These are phyloP conservation scores for Diplodia seriata DNA, from an alignment of 2,329 filamentous ascomycete species.

Conservation along the genomic window DNA sequence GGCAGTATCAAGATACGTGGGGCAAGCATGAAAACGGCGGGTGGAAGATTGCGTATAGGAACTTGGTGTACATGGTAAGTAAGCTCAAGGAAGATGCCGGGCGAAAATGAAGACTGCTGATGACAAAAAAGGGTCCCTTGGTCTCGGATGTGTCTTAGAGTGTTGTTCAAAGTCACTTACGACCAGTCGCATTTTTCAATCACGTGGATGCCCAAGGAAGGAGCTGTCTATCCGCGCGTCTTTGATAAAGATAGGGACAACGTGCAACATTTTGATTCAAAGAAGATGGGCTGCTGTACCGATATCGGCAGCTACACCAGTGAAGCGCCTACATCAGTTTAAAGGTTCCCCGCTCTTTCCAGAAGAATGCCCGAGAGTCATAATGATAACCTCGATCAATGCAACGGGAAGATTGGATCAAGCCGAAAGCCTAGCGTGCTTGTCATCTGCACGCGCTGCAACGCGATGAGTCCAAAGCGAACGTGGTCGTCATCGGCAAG, in stretches of 20 bases:
- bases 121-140: background rate
- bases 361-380: too few relatives aligned
- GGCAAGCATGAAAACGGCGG: background rate
- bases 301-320: background rate
- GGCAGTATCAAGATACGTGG: constrained; percentile 23
- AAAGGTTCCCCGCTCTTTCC: too few relatives aligned
- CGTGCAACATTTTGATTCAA: background rate
- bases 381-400: background rate
- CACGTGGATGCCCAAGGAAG: too few relatives aligned
- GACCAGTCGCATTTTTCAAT: too few relatives aligned
- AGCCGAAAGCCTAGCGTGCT: background rate
- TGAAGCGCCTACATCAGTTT: too few relatives aligned
- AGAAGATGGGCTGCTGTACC: background rate
- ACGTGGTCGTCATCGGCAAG: constrained; percentile 1
- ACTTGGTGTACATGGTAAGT: constrained; percentile 30
- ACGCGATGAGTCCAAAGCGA: background rate
- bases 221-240: background rate
- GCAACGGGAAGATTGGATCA: background rate
- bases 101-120: background rate
- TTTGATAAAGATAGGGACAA: background rate
- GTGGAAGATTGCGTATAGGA: constrained; percentile 16
- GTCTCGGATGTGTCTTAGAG: background rate
- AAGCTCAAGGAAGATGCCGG: background rate
- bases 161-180: too few relatives aligned
- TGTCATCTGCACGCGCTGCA: background rate